Conservation (phyloP, 257 asterid genomes). For the Datura wrightii region DNA sequence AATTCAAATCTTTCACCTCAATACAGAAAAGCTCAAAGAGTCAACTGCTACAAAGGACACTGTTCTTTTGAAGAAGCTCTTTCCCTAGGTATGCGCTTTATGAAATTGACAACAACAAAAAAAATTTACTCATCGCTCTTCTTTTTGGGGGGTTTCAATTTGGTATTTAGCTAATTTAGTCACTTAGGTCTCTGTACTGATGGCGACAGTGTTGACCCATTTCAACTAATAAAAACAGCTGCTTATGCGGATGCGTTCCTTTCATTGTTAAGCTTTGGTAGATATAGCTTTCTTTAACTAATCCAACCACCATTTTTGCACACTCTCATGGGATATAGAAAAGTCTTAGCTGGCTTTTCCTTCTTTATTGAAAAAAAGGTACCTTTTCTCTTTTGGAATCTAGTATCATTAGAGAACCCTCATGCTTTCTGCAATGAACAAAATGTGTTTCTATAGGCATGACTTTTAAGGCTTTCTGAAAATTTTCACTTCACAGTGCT, state of each 20-base stretch:
- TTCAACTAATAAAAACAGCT: not conserved
- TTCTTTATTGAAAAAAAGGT: not conserved
- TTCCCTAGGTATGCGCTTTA: not conserved
- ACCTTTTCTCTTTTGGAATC: constrained; percentile 18
- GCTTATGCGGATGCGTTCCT: not conserved
- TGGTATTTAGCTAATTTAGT: constrained; percentile 6
- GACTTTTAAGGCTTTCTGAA: not conserved
- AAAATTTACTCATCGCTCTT: not conserved
- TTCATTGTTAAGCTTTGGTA: constrained; percentile 23
- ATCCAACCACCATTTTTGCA: not conserved
- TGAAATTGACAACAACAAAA: not conserved
- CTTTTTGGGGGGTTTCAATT: not conserved
- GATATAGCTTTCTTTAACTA: not conserved
- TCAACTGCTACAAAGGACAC: not conserved
- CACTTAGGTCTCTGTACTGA: not conserved
- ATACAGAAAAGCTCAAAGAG: not conserved
- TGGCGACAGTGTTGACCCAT: constrained; percentile 12
- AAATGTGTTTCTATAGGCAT: not conserved
- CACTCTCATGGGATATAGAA: constrained; percentile 15
- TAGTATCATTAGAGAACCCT: not conserved
- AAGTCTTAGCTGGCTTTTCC: constrained; percentile 8
- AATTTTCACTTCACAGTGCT: not conserved
- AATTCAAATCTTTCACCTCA: not conserved
- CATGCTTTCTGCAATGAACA: not conserved
- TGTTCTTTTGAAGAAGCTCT: not conserved